A percentile compares a stretch with the other conserved stretches of the same genome.
These are phyloP conservation scores for Leishmania braziliensis DNA, from an alignment of 208 protist species.

Conservation along the genomic window DNA sequence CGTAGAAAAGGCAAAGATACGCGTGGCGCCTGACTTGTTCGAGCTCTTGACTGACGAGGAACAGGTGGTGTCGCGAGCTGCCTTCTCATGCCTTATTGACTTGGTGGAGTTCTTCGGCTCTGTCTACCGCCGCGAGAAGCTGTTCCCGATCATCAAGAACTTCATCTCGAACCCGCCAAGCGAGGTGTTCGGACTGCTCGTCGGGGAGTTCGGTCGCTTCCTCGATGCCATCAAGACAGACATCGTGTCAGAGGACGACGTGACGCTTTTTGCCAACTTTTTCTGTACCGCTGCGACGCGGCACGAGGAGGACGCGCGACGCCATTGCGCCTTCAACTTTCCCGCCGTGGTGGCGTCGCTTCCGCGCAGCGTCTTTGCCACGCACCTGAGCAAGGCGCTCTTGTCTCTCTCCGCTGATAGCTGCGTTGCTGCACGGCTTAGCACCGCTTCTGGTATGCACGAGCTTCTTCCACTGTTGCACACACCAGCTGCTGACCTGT, in stretches of 20 bases:
- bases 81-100: slow-evolving; percentile 90
- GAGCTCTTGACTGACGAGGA: slow-evolving; percentile 93
- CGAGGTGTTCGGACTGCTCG: slow-evolving; percentile 81
- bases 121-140: slow-evolving; percentile 76
- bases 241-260: slow-evolving; percentile 80
- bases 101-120: slow-evolving; percentile 91
- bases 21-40: slow-evolving; percentile 81
- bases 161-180: slow-evolving; percentile 85
- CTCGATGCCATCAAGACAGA: slow-evolving; percentile 85
- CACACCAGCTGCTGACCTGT: slow-evolving; percentile 47
- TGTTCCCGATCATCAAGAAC: slow-evolving; percentile 89
- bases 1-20: slow-evolving; percentile 73
- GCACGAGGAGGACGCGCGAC: slow-evolving; percentile 69
- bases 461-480: slow-evolving; percentile 80
- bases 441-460: slow-evolving; percentile 83
- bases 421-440: slow-evolving; percentile 52
- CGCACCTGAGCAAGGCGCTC: slow-evolving; percentile 63
- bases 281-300: slow-evolving; percentile 63
- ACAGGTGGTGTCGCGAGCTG: slow-evolving; percentile 73
- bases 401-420: slow-evolving; percentile 65
- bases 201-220: slow-evolving; percentile 88
- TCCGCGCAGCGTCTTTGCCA: slow-evolving; percentile 72
- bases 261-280: slow-evolving; percentile 82
- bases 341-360: slow-evolving; percentile 87
- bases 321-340: slow-evolving; percentile 88